Conservation (phyloP, 148 eudicot genomes). For the Rhododendron mucronatum region DNA sequence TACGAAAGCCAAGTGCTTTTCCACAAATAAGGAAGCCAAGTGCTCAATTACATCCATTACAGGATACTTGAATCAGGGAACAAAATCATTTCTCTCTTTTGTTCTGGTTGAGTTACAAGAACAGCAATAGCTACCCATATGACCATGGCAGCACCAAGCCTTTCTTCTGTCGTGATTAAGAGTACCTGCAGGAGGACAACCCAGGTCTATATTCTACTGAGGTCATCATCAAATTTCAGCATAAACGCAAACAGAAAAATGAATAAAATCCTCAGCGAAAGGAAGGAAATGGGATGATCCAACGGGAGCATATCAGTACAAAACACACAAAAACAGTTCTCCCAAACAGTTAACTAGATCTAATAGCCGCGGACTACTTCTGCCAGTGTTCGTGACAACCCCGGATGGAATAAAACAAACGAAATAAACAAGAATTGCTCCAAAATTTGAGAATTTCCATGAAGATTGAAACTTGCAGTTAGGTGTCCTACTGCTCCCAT, state of each 20-base stretch:
- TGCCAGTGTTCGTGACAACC: neutral
- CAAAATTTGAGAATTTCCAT: neutral
- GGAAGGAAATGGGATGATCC: neutral
- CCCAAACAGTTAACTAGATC: neutral
- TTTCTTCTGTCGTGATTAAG: neutral
- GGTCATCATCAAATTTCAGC: neutral
- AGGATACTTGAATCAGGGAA: neutral
- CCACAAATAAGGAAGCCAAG: neutral
- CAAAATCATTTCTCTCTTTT: neutral
- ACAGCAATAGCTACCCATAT: neutral
- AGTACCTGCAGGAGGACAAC: neutral
- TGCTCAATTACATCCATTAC: neutral
- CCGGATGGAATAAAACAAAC: neutral
- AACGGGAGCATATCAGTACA: neutral
- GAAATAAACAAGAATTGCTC: neutral
- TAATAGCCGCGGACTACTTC: neutral
- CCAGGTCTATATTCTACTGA: neutral
- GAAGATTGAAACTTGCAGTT: constrained; percentile 10
- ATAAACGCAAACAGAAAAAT: neutral
- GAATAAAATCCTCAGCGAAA: neutral
- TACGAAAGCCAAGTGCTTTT: no score
- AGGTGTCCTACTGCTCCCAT: constrained; percentile 45
- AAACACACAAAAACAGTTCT: neutral
- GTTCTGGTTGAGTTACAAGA: neutral
- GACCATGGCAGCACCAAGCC: neutral